Evolutionary conservation across 192 early-diverging fungal species (phyloP).

Genomic region (Umbelopsis sp.): DNA sequence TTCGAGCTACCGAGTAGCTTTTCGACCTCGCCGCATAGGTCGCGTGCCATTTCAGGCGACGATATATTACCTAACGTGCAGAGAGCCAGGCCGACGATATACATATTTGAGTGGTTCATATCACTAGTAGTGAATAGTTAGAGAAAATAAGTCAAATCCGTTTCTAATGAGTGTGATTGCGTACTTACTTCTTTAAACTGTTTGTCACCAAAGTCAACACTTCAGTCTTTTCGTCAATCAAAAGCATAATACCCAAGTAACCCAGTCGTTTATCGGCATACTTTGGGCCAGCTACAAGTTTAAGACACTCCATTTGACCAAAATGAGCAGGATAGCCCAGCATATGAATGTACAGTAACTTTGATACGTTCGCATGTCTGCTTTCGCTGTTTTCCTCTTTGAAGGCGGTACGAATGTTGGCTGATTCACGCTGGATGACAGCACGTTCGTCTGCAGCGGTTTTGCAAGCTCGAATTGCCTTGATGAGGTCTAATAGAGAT

Average conservation of each 20-base stretch:
- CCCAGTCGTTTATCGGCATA: slow-evolving; percentile 98
- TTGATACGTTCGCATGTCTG: slow-evolving; percentile 92
- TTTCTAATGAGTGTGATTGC: background rate
- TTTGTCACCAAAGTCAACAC: slow-evolving; percentile 97
- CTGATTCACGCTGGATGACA: slow-evolving; percentile 96
- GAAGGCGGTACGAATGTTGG: slow-evolving; percentile 94
- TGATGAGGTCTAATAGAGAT: slow-evolving; percentile 84
- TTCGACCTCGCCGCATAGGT: slow-evolving; percentile 93
- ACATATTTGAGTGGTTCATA: slow-evolving; percentile 94
- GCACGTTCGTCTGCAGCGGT: slow-evolving; percentile 98
- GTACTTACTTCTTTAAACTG: slow-evolving; percentile 91
- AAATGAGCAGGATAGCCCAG: slow-evolving; percentile 98
- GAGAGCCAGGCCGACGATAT: slow-evolving; percentile 94
- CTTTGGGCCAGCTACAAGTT: slow-evolving; percentile 89
- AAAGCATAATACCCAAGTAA: slow-evolving; percentile 96
- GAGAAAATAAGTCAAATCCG: background rate
- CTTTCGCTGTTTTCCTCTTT: slow-evolving; percentile 93
- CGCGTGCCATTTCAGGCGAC: slow-evolving; percentile 94
- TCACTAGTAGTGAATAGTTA: slow-evolving; percentile 75
- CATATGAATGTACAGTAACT: slow-evolving; percentile 98
- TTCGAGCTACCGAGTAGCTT: slow-evolving; percentile 88
- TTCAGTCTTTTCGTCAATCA: slow-evolving; percentile 98
- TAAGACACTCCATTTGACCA: slow-evolving; percentile 99
- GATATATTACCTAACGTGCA: slow-evolving; percentile 97
- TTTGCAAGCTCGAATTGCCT: slow-evolving; percentile 94